Evolutionary conservation across 768 basidiomycete genomes (phyloP).

Genomic region (Dentipellis sp.): DNA sequence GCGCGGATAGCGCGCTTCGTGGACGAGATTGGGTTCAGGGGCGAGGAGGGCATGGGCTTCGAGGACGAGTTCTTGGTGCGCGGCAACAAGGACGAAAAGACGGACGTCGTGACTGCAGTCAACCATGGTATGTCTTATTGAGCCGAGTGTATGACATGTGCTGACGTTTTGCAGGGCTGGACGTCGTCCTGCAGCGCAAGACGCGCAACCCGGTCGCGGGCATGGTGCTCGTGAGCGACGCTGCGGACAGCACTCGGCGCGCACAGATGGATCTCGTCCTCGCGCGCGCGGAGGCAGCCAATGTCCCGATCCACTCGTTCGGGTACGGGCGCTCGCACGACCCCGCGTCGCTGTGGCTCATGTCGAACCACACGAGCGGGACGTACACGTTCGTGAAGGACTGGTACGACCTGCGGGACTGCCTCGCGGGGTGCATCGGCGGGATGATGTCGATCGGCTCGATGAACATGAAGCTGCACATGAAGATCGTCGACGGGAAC

Average conservation of each 20-base stretch:
- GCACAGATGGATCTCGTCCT: slow-evolving; percentile 98
- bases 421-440: slow-evolving; percentile 89
- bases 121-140: slow-evolving; percentile 62
- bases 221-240: slow-evolving; percentile 89
- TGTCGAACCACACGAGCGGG: slow-evolving; percentile 96
- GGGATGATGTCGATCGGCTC: slow-evolving; percentile 96
- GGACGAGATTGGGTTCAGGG: slow-evolving; percentile 48
- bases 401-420: slow-evolving; percentile 91
- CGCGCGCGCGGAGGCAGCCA: slow-evolving; percentile 92
- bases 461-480: slow-evolving; percentile 89
- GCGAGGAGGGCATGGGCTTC: slow-evolving; percentile 21
- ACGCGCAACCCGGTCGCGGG: slow-evolving; percentile 83
- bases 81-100: slow-evolving; percentile 83
- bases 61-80: slow-evolving; percentile 54
- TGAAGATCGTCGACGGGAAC: slow-evolving; percentile 84
- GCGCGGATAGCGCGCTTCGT: slow-evolving; percentile 69
- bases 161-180: slow-evolving; percentile 30
- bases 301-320: slow-evolving; percentile 93
- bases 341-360: slow-evolving; percentile 95
- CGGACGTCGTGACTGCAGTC: slow-evolving; percentile 97
- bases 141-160: not conserved
- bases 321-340: slow-evolving; percentile 97
- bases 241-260: slow-evolving; percentile 83
- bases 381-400: slow-evolving; percentile 98
- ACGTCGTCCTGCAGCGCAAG: slow-evolving; percentile 92